A percentile compares a stretch with the other conserved stretches of the same genome.
These are phyloP conservation scores for Camelina neglecta DNA, from an alignment of 345 rosid species.

Conservation along the genomic window DNA sequence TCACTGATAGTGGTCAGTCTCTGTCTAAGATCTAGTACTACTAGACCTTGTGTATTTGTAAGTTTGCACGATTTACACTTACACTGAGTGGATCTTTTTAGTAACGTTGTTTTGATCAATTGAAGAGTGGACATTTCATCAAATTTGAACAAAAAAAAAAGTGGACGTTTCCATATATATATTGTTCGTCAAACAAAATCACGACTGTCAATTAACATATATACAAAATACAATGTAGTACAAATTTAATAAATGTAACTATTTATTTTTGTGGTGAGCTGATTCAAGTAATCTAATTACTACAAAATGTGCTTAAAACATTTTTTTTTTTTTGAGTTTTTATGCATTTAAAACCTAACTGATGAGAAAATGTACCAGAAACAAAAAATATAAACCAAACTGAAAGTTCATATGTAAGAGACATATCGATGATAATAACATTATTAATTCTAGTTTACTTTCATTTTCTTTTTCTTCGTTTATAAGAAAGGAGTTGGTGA, in stretches of 20 bases:
- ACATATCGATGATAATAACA: background rate
- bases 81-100: no score
- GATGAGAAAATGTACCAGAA: background rate
- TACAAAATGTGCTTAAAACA: background rate
- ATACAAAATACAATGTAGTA: no score
- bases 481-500: slow-evolving; percentile 1
- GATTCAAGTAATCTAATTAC: background rate
- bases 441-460: background rate
- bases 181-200: no score
- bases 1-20: slow-evolving; percentile 2
- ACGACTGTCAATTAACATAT: no score
- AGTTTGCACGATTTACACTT: no score
- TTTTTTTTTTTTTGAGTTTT: background rate
- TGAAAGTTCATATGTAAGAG: background rate
- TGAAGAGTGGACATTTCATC: no score
- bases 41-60: background rate
- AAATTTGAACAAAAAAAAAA: no score
- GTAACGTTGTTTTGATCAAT: no score
- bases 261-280: background rate
- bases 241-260: no score
- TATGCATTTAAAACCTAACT: background rate
- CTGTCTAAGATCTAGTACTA: background rate
- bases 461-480: background rate
- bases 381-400: background rate
- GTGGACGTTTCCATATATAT: no score